Evolutionary conservation across 1,284 basidiomycete genomes (phyloP), one percentile per base, ranked within the genome.

Genomic region (Exobasidium rhododendri): DNA sequence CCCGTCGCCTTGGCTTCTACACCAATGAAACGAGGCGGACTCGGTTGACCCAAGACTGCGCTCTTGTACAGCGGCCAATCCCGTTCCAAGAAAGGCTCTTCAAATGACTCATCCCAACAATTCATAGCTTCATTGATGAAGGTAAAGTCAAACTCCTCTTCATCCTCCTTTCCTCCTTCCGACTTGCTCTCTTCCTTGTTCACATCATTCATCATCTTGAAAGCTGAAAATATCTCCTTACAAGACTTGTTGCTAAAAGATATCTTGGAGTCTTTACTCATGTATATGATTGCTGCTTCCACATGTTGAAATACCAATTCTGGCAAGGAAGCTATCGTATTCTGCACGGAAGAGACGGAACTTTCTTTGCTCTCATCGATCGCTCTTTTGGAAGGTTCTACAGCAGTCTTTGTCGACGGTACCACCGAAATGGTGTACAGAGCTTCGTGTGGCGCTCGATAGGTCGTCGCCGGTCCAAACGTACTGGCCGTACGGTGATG

Each of bases 1-100:
- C 71, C 66, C 1, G 67, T 73, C 47, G 66, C 66, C 28, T 59
- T 59, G 20, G 65, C 66, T 5, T 65, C 29, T 14, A 63, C 32
- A 43, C 72, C 73, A 47, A 74, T 65, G 0, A 50, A 28, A 32
- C 71, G 65, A 1, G 70, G 58, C 28, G 65, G 62, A 40, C 65
- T 62, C 29, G 57, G 43, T 32, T 75, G 65, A 26, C 70, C 73
- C 0, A 69, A 58, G 20, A 75, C 56, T 40, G 73, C 62, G 17
- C 71, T 70, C 11, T 67, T 60, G 60, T 75, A 75, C 59, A 75
- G 73, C 28, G 73, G 73, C 51, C 61, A 75, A 5, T 68, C 49
- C n/a, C 66, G 32, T 52, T 69, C 66, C 0, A 66, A 68, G 59
- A 74, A 69, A 5, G 68, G 72, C 32, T 66, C 28, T 53, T 58